Evolutionary conservation across 2,329 filamentous ascomycete species (phyloP).

Genomic region (Aspergillus brunneoviolaceus): DNA sequence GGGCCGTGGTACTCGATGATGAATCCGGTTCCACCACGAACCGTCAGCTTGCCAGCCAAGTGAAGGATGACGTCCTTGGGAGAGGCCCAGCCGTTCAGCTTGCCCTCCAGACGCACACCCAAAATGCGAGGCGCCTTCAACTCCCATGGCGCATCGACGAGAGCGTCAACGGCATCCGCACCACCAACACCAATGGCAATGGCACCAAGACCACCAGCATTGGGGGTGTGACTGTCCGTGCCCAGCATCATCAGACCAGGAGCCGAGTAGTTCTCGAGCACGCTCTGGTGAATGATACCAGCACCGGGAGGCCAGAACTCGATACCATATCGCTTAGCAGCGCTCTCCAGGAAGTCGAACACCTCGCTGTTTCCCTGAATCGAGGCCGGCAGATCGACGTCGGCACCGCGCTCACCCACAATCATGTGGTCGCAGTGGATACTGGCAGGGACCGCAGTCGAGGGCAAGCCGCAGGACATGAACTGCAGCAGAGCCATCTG

Average conservation of each 20-base stretch:
- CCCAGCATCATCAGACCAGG: slow-evolving; percentile 98
- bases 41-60: slow-evolving; percentile 84
- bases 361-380: slow-evolving; percentile 95
- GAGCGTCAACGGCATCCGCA: slow-evolving; percentile 92
- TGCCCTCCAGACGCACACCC: slow-evolving; percentile 78
- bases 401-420: slow-evolving; percentile 86
- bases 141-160: slow-evolving; percentile 97
- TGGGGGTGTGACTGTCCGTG: slow-evolving; percentile 95
- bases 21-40: slow-evolving; percentile 88
- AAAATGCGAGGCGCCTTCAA: slow-evolving; percentile 90
- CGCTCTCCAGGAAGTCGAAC: slow-evolving; percentile 94
- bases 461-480: slow-evolving; percentile 90
- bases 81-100: slow-evolving; percentile 84
- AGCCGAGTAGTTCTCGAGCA: slow-evolving; percentile 96
- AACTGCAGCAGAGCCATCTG: slow-evolving; percentile 99
- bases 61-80: slow-evolving; percentile 95
- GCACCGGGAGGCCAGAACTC: slow-evolving; percentile 95
- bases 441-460: slow-evolving; percentile 89
- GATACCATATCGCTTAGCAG: slow-evolving; percentile 85
- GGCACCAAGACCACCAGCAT: slow-evolving; percentile 89
- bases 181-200: slow-evolving; percentile 97
- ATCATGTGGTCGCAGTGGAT: slow-evolving; percentile 99
- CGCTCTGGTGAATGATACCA: slow-evolving; percentile 95
- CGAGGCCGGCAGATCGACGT: slow-evolving; percentile 77
- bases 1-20: slow-evolving; percentile 93